Conservation (phyloP, 352 stramenopile genomes). For the Phytopythium ostracodes region DNA sequence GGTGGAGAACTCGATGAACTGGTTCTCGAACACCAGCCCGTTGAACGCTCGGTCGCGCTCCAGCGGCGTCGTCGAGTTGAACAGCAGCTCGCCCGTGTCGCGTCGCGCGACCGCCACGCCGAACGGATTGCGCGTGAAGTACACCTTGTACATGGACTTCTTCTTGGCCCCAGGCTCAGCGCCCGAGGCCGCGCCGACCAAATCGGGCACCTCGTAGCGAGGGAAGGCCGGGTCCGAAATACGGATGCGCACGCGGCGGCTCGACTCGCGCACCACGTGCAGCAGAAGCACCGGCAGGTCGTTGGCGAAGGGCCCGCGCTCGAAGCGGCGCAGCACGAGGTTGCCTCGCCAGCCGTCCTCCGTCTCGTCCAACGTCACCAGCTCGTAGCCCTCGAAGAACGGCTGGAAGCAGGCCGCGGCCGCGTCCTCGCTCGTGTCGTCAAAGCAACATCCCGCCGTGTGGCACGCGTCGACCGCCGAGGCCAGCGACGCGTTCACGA, state of each 20-base stretch:
- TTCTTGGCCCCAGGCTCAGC: not conserved
- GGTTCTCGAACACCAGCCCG: constrained; percentile 78
- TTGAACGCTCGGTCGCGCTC: constrained; percentile 42
- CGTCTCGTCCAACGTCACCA: constrained; percentile 57
- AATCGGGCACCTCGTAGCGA: constrained; percentile 67
- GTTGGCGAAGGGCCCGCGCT: constrained; percentile 70
- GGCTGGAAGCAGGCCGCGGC: constrained; percentile 57
- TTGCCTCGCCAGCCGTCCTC: constrained; percentile 45
- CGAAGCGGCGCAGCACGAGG: constrained; percentile 39
- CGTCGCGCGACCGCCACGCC: constrained; percentile 61
- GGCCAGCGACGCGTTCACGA: constrained; percentile 21
- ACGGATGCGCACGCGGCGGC: constrained; percentile 54
- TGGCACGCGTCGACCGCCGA: constrained; percentile 32
- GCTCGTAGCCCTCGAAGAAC: constrained; percentile 58
- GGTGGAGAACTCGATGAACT: constrained; percentile 86
- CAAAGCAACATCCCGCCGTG: constrained; percentile 72
- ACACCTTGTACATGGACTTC: constrained; percentile 34
- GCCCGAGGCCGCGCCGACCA: constrained; percentile 8
- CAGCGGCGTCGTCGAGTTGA: constrained; percentile 75
- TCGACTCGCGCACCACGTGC: constrained; percentile 53
- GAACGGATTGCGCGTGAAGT: constrained; percentile 69
- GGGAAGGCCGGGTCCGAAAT: constrained; percentile 75
- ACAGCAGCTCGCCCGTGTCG: constrained; percentile 58
- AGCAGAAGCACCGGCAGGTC: constrained; percentile 60
- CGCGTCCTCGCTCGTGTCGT: constrained; percentile 22